Percentiles rank a stretch among this genome's conserved stretches.
phyloP scores from a whole-genome alignment of 2,329 filamentous ascomycete species.

The Aureobasidium mangrovei region DNA sequence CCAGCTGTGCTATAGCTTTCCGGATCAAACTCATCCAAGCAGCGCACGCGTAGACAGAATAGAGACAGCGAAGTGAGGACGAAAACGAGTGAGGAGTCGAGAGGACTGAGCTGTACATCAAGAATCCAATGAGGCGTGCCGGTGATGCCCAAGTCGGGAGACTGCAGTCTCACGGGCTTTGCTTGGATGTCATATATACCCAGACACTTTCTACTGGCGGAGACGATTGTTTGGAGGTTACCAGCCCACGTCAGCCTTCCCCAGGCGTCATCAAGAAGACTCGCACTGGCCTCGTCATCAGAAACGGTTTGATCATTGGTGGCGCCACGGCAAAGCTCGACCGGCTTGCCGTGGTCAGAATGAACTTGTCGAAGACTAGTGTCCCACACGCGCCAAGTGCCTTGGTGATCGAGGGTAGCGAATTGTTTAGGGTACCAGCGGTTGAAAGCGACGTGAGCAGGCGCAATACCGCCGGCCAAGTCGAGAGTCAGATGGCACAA shows the following conservation, averaged over 20 bases:
- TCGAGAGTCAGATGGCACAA: constrained; percentile 45
- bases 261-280: constrained; percentile 41
- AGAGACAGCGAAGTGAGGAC: constrained; percentile 50
- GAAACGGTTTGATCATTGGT: background rate
- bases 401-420: constrained; percentile 55
- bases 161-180: constrained; percentile 19
- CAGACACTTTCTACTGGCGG: constrained; percentile 40
- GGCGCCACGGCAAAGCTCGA: constrained; percentile 5
- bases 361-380: background rate
- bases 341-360: background rate
- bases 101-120: constrained; percentile 44
- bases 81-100: constrained; percentile 43
- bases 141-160: constrained; percentile 22
- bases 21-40: constrained; percentile 21
- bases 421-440: constrained; percentile 53
- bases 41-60: constrained; percentile 39
- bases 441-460: constrained; percentile 59
- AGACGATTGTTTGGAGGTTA: constrained; percentile 41
- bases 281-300: constrained; percentile 28
- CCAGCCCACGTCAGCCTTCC: constrained; percentile 41
- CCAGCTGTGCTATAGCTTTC: constrained; percentile 22
- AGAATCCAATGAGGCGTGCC: constrained; percentile 44
- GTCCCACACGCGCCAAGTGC: constrained; percentile 62
- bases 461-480: constrained; percentile 46
- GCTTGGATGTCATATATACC: constrained; percentile 28